A percentile compares a stretch with the other conserved stretches of the same genome.
Conservation (phyloP, 441 rosid species). For the Eutrema salsugineum region DNA sequence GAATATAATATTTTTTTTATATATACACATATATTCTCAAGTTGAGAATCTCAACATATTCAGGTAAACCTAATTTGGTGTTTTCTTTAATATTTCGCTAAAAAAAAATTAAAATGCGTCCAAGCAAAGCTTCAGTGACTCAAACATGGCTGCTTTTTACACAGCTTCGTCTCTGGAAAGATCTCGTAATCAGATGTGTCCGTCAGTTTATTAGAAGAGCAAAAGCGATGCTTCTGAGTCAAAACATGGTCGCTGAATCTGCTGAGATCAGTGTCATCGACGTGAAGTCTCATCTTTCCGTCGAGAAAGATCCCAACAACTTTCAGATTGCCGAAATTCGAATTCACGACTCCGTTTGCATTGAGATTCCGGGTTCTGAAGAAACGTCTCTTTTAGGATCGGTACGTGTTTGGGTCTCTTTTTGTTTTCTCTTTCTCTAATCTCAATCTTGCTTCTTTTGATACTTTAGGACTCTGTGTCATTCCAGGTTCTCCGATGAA, state of each 20-base stretch:
- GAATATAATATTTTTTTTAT: not conserved
- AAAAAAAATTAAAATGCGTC: constrained; percentile 19
- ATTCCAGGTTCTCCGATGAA: not conserved
- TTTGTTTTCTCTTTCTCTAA: not conserved
- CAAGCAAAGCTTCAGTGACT: constrained; percentile 27
- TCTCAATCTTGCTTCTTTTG: constrained; percentile 4
- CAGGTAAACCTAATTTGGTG: not conserved
- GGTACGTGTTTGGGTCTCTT: constrained; percentile 20
- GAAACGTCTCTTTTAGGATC: constrained; percentile 26
- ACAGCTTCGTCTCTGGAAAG: constrained; percentile 16
- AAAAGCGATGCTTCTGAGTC: constrained; percentile 38
- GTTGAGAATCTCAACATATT: too few species aligned
- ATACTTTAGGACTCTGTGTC: not conserved
- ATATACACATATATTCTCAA: not conserved
- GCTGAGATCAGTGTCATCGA: constrained; percentile 45
- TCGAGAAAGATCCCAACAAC: constrained; percentile 32
- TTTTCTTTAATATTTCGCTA: not conserved
- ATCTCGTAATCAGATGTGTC: constrained; percentile 23
- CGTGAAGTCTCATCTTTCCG: constrained; percentile 43
- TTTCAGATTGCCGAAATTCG: constrained; percentile 42
- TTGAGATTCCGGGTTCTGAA: constrained; percentile 25
- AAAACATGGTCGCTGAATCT: constrained; percentile 46
- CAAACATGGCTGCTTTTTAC: constrained; percentile 25
- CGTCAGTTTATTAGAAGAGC: constrained; percentile 14
- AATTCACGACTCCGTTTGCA: constrained; percentile 36